Base-by-base conservation (phyloP, 768 basidiomycete genomes). In the Lactarius deliciosus region DNA sequence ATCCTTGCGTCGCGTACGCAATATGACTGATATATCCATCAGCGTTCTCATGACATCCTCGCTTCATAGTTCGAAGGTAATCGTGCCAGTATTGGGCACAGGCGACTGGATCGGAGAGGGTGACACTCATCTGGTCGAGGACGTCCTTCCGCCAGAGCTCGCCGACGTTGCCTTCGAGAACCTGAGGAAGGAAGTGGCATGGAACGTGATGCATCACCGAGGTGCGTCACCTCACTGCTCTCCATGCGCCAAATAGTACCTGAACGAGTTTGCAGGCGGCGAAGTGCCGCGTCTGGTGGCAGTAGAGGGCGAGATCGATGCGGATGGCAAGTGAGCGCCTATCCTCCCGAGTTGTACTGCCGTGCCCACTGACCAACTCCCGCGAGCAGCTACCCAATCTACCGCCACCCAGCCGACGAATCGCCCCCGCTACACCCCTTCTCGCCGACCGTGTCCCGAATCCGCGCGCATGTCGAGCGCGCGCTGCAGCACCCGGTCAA, bases 371-470 rank as follows among this genome's bases (percentile, higher is more conserved):
- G 63, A 63, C 32, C 47, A 38, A 13, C 36, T 13, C 36, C 2
- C 11, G 10, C 30, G 25, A 30, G 8, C 65, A 91, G 89, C 71
- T 86, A 85, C 73, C 91, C 92, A 5, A 81, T 93, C 61, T 94
- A 93, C 75, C 86, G 92, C 40, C 90, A 92, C 74, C 92, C 92
- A 16, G 85, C 90, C 3, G 91, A 94, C 73, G 84, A 87, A 70
- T 89, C 89, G 0, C 91, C 91, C 32, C 82, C 84, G 2, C 80
- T 92, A 34, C 75, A 77, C 15, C 82, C 83, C 1, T 92, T 91
- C 77, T 85, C 89, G 5, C 83, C 85, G 0, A 90, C 88, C 0
- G 88, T 93, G 28, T 78, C 83, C 1, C 73, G 77, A 28, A 92
- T 94, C 68, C 87, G 86, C 6, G 77, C 81, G 40, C 81, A 83